Evolutionary conservation across 257 asterid species (phyloP), one percentile per base, ranked within the genome.

Genomic region (Catharanthus roseus): DNA sequence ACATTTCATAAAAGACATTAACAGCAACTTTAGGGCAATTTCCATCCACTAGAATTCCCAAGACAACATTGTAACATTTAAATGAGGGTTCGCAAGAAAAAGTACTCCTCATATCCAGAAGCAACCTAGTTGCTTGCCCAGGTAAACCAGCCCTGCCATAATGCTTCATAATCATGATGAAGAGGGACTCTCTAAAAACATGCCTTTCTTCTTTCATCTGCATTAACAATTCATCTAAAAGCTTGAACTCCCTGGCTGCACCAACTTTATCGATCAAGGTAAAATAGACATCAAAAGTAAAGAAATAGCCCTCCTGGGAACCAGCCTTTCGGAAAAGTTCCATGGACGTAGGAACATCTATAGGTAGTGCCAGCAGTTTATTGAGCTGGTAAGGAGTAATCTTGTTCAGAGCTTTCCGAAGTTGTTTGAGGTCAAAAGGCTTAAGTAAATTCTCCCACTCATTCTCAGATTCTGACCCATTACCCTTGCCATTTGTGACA

Each of bases 371-470:
- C 38, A 91, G 82, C 74, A 92, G 78, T 71, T 89, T 89, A 75
- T 87, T 83, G 51, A 93, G 89, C 88, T 93, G 97, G 78, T 75
- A 81, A 3, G 97, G 96, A 62, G 95, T 85, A 51, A 91, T 80
- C 72, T 75, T 81, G 72, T 77, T 81, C 73, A 89, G 89, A 12
- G 91, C 77, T 74, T 83, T 86, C 34, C 78, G 82, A 38, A 93
- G 97, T 83, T 91, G 89, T 77, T 83, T 84, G 56, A 93, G 82
- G 84, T 91, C 96, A 78, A 85, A 93, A 60, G 99, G 97, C 78
- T 88, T 86, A 49, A 93, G 92, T 80, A 93, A 84, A 74, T 68
- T 88, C 80, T 89, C 99, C 97, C 98, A 93, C 65, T 89, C 98
- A 65, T 77, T 87, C 73, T 86, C 96, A 67, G 82, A 82, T 64